A percentile compares a stretch with the other conserved stretches of the same genome.
Conservation (phyloP, 2,329 filamentous ascomycete genomes). For the Phyllosticta citriasiana region DNA sequence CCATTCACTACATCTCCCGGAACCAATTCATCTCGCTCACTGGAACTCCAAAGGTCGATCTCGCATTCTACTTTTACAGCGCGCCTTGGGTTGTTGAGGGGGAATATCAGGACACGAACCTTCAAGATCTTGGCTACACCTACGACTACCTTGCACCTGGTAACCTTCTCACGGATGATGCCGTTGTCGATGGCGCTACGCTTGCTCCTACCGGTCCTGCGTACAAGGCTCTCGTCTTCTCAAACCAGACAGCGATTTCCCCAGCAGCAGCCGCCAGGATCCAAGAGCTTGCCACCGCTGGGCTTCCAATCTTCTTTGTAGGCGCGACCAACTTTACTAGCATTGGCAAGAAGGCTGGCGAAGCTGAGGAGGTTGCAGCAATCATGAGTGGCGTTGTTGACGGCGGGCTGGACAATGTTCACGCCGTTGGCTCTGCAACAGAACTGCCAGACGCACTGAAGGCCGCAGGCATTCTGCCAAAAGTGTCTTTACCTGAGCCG, state of each 20-base stretch:
- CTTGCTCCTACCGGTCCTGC: slow-evolving; percentile 30
- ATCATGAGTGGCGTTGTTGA: not conserved
- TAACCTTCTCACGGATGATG: slow-evolving; percentile 33
- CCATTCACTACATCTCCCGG: slow-evolving; percentile 29
- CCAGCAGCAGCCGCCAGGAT: slow-evolving; percentile 24
- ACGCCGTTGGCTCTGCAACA: slow-evolving; percentile 20
- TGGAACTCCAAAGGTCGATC: slow-evolving; percentile 32
- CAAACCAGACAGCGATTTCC: slow-evolving; percentile 28
- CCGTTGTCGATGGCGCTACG: slow-evolving; percentile 25
- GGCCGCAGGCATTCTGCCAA: slow-evolving; percentile 24
- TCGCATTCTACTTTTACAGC: slow-evolving; percentile 31
- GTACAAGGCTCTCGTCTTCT: slow-evolving; percentile 36
- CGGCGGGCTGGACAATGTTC: slow-evolving; percentile 22
- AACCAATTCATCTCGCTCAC: slow-evolving; percentile 29
- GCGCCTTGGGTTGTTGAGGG: slow-evolving; percentile 10
- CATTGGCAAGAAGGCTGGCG: slow-evolving; percentile 1
- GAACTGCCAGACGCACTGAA: slow-evolving; percentile 23
- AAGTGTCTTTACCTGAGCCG: slow-evolving; percentile 18
- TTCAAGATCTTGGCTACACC: slow-evolving; percentile 22
- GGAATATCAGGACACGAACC: slow-evolving; percentile 13
- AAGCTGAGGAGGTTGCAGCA: not conserved
- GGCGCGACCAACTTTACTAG: slow-evolving; percentile 11
- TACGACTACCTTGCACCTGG: slow-evolving; percentile 38
- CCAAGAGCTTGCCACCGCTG: slow-evolving; percentile 25
- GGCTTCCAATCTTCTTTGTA: slow-evolving; percentile 35